phyloP scores from a whole-genome alignment of 1,284 basidiomycete species.

The Moniliophthora roreri region DNA sequence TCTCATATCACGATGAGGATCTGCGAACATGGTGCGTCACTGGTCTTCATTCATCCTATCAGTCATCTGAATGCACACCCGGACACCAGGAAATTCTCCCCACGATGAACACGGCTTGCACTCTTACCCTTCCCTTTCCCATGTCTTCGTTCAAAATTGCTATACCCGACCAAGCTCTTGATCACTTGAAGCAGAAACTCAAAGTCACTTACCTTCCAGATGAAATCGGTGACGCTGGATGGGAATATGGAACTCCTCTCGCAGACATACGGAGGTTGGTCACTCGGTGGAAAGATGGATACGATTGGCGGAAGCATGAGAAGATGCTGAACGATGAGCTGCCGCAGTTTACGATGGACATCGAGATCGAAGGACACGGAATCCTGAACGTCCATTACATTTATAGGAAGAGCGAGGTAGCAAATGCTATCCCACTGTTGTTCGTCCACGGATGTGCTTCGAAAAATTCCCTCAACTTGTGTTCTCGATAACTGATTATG shows the following conservation, averaged over 20 bases:
- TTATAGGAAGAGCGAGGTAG: conserved; percentile 41
- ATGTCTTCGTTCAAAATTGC: conserved; percentile 39
- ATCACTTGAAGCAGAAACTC: conserved; percentile 39
- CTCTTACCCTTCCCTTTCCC: conserved; percentile 16
- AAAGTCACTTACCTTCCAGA: conserved; percentile 42
- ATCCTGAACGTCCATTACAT: conserved; percentile 49
- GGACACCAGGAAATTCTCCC: too few relatives aligned
- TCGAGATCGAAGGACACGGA: conserved; percentile 43
- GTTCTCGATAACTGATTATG: neutral
- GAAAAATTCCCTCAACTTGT: neutral
- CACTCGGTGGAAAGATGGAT: conserved; percentile 41
- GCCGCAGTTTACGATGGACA: conserved; percentile 46
- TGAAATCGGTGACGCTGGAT: conserved; percentile 42
- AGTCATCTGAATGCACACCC: too few relatives aligned
- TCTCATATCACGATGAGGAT: too few relatives aligned
- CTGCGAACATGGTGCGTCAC: too few relatives aligned
- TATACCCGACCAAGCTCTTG: conserved; percentile 37
- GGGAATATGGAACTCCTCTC: conserved; percentile 46
- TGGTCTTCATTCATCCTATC: too few relatives aligned
- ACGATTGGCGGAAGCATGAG: conserved; percentile 48
- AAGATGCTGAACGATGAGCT: conserved; percentile 41
- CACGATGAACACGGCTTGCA: too few relatives aligned
- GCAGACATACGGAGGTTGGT: conserved; percentile 42
- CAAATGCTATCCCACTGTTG: conserved; percentile 46
- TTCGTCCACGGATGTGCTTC: conserved; percentile 54